Evolutionary conservation across 352 stramenopile genomes (phyloP), one percentile per base, ranked within the genome.

Genomic region (Phytophthora palmivora): DNA sequence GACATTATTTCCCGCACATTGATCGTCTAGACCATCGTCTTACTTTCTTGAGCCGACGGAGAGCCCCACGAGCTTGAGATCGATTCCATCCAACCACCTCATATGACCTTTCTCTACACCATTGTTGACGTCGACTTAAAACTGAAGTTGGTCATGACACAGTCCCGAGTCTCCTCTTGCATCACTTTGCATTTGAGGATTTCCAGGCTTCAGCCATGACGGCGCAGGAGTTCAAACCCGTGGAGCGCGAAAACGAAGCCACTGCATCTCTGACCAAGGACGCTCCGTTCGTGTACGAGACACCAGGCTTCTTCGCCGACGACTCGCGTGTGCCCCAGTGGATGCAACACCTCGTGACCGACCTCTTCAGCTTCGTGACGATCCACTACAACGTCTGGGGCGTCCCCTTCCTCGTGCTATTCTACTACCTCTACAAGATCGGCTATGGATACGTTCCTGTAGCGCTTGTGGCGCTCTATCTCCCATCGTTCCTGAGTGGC

Each of bases 381-480:
- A 86, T 91, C 71, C 84, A 92, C 65, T 92, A 92, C 78, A 89
- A 89, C 58, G 47, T 89, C 22, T 92, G 79, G 79, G 55, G 65
- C 16, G 47, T 78, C n/a, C 73, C 76, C 0, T 79, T 83, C 34
- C 21, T 79, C 22, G 67, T 70, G 43, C 52, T 90, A 32, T 83
- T 89, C 59, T 88, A 88, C 65, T 89, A 83, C 39, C 67, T 92
- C 24, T 78, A 87, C 69, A 49, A 63, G 24, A 79, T 70, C 28
- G 81, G 79, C 21, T 88, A 92, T 47, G 68, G 70, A 7, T 62
- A 87, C 19, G 41, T 89, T 1, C 70, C 74, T n/a, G 54, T 85
- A 18, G 84, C 79, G 19, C 54, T 89, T 1, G 60, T 91, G 11
- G 69, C 67, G 19, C 24, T 89, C 8, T 92, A 92, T 66, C 24